phyloP scores from a whole-genome alignment of 306 rosid species.

The Fagus crenata region DNA sequence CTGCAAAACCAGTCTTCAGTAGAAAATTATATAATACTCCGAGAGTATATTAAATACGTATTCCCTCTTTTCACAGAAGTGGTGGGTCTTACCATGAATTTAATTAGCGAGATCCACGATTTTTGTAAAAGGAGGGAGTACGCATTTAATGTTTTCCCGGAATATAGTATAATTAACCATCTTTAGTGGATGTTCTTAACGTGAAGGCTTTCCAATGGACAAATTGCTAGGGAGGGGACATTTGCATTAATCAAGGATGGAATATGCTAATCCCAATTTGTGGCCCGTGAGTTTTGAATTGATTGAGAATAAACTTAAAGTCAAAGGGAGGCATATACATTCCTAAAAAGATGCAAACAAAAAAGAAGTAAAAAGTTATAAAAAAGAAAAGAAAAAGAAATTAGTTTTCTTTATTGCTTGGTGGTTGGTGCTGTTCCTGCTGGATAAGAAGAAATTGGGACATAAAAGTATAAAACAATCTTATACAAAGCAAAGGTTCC shows the following conservation, averaged over 20 bases:
- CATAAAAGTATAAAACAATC: conserved; percentile 10
- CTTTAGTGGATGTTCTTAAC: not conserved
- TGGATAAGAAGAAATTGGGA: conserved; percentile 32
- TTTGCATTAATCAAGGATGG: conserved; percentile 45
- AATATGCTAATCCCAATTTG: conserved; percentile 50
- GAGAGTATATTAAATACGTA: too few relatives aligned
- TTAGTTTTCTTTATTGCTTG: not conserved
- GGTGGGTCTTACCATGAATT: too few relatives aligned
- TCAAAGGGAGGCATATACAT: conserved; percentile 22
- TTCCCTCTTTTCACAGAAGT: too few relatives aligned
- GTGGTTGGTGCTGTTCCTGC: not conserved
- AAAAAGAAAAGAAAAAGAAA: not conserved
- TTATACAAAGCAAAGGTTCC: conserved; percentile 18
- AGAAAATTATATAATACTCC: too few relatives aligned
- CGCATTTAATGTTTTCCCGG: too few relatives aligned
- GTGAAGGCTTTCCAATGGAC: conserved; percentile 21
- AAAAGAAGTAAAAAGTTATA: not conserved
- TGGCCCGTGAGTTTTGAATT: not conserved
- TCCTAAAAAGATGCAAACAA: not conserved
- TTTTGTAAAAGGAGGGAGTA: too few relatives aligned
- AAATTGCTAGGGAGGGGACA: conserved; percentile 7
- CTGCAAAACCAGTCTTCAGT: too few relatives aligned
- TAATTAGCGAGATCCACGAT: too few relatives aligned
- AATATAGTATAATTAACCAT: too few relatives aligned
- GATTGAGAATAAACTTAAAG: conserved; percentile 1